Evolutionary conservation across 352 stramenopile genomes (phyloP).

Genomic region (Globisporangium okanoganense): DNA sequence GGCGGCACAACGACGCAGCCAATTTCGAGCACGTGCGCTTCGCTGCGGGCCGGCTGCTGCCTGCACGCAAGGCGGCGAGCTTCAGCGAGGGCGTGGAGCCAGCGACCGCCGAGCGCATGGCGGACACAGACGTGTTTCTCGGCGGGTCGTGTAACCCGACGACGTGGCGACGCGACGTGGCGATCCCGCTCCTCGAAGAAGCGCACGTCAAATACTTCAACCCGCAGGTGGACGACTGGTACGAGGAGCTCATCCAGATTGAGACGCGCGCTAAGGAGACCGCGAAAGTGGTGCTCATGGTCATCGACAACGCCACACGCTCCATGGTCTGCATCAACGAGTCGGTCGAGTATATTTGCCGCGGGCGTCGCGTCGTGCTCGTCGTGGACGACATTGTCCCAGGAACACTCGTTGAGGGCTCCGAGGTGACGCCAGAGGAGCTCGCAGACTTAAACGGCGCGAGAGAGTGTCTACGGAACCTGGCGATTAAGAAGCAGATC

Average conservation of each 20-base stretch:
- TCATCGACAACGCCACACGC: constrained; percentile 77
- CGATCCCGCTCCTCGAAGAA: constrained; percentile 68
- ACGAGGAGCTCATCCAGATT: constrained; percentile 77
- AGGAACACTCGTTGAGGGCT: constrained; percentile 47
- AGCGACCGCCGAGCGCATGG: constrained; percentile 19
- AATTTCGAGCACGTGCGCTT: constrained; percentile 15
- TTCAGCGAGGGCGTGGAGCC: constrained; percentile 49
- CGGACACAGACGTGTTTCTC: constrained; percentile 71
- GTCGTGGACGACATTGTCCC: constrained; percentile 77
- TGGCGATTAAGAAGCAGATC: constrained; percentile 46
- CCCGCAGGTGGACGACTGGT: constrained; percentile 89
- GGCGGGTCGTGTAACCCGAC: constrained; percentile 88
- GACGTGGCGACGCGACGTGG: constrained; percentile 77
- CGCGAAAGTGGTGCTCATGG: constrained; percentile 82
- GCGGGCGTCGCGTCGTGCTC: constrained; percentile 63
- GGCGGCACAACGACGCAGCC: constrained; percentile 15
- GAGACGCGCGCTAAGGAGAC: constrained; percentile 80
- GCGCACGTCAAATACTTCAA: constrained; percentile 81
- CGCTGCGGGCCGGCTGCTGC: constrained; percentile 10
- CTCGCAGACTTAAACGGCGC: constrained; percentile 81
- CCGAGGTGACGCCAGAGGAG: constrained; percentile 45
- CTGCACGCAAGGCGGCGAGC: constrained; percentile 45
- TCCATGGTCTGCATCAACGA: constrained; percentile 87
- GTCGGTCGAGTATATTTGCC: constrained; percentile 83
- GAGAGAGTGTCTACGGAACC: constrained; percentile 67